phyloP scores from a whole-genome alignment of 169 alveolate species.

The Plasmodium cynomolgi region DNA sequence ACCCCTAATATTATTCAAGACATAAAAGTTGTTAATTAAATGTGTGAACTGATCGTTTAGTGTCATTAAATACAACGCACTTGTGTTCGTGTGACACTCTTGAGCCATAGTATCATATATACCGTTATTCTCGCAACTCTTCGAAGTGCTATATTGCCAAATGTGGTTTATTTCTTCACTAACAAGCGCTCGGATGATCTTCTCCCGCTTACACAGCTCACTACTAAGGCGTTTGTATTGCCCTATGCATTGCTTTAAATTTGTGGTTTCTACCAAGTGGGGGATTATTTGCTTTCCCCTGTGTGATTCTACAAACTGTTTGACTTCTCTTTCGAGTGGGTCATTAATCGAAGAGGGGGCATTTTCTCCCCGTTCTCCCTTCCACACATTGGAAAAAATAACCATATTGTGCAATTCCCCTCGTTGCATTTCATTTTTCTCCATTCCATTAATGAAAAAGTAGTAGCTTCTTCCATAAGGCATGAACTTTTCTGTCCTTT shows the following conservation, averaged over 20 bases:
- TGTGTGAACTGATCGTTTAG: not conserved
- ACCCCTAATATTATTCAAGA: not conserved
- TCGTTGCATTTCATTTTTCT: not conserved
- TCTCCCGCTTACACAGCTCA: not conserved
- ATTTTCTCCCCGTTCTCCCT: not conserved
- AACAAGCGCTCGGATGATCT: not conserved
- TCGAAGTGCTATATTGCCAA: not conserved
- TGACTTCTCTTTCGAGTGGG: constrained; percentile 15
- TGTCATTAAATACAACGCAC: not conserved
- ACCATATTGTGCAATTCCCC: not conserved
- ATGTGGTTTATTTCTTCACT: not conserved
- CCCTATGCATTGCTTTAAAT: not conserved
- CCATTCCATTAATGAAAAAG: not conserved
- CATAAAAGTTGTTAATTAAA: constrained; percentile 33
- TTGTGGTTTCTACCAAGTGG: not conserved
- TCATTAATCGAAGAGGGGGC: not conserved
- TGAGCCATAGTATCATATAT: not conserved
- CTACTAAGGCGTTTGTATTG: not conserved
- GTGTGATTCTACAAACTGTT: constrained; percentile 26
- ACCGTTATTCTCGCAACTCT: not conserved
- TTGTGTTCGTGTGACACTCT: not conserved
- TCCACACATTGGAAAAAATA: not conserved
- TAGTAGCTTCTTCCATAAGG: not conserved
- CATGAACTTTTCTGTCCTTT: not conserved
- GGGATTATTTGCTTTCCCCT: constrained; percentile 22